Conservation (phyloP, 148 eudicot species). For the Amaranthus hypochondriacus region DNA sequence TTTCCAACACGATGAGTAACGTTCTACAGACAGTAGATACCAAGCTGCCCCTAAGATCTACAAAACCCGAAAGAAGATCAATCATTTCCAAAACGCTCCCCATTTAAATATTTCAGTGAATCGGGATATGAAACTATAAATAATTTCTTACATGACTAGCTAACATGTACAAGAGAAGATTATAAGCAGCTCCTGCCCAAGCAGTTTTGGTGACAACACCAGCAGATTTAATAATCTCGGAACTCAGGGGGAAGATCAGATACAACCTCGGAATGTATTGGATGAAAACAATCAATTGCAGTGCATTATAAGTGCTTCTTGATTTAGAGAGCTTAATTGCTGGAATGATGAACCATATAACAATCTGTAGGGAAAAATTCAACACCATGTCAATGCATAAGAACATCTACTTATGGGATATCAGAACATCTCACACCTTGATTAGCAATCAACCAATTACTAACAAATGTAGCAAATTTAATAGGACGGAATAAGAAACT, state of each 20-base stretch:
- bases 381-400: neutral
- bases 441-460: no score
- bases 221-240: slow-evolving; percentile 56
- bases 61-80: slow-evolving; percentile 6
- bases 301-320: slow-evolving; percentile 52
- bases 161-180: slow-evolving; percentile 60
- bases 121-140: neutral
- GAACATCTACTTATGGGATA: no score
- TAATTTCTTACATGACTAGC: slow-evolving; percentile 62
- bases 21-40: slow-evolving; percentile 60
- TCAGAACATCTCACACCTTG: no score
- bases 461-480: no score
- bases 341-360: slow-evolving; percentile 69
- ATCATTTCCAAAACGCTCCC: neutral
- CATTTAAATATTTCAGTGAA: neutral
- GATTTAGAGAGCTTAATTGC: slow-evolving; percentile 45
- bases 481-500: no score
- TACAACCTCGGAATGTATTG: slow-evolving; percentile 59
- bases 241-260: slow-evolving; percentile 50
- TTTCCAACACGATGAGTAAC: slow-evolving; percentile 63
- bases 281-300: slow-evolving; percentile 51
- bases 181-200: slow-evolving; percentile 76
- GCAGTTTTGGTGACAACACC: slow-evolving; percentile 72
- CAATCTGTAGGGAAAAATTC: slow-evolving; percentile 36
- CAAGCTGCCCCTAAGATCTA: slow-evolving; percentile 66